Conservation (phyloP, 345 rosid genomes). For the Erucastrum elatum region DNA sequence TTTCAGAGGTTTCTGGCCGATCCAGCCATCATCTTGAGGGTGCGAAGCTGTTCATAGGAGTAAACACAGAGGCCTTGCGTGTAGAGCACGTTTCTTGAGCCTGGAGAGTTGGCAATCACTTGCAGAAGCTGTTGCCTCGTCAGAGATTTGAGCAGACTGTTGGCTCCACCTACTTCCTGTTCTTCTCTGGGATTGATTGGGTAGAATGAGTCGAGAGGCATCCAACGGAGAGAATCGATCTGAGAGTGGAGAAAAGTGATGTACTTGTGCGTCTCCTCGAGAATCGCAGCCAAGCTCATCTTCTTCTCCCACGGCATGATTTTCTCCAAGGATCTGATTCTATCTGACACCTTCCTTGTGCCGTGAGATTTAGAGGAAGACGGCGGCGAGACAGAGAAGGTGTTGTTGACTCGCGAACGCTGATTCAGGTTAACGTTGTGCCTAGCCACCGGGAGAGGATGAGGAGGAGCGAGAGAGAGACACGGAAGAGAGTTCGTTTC, state of each 20-base stretch:
- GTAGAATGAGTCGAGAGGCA: conserved; percentile 46
- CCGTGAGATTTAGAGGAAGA: conserved; percentile 7
- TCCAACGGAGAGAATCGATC: conserved; percentile 46
- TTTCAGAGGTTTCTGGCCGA: conserved; percentile 21
- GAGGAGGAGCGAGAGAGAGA: conserved; percentile 13
- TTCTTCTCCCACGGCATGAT: conserved; percentile 63
- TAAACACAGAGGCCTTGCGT: conserved; percentile 45
- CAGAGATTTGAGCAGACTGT: conserved; percentile 26
- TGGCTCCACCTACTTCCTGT: background rate
- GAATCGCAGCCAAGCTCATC: conserved; percentile 51
- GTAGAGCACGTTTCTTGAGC: conserved; percentile 47
- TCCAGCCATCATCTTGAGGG: conserved; percentile 30
- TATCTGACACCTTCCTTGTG: conserved; percentile 45
- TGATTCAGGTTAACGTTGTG: conserved; percentile 11
- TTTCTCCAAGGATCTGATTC: conserved; percentile 51
- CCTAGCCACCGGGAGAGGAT: background rate
- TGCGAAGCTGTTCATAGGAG: conserved; percentile 56
- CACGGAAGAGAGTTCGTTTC: background rate
- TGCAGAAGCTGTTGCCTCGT: conserved; percentile 56
- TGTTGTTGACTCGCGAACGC: background rate
- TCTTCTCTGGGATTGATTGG: background rate
- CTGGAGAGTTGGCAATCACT: conserved; percentile 49
- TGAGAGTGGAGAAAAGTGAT: conserved; percentile 61
- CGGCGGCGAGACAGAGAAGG: conserved; percentile 1
- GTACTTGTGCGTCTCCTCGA: conserved; percentile 64